Base-by-base conservation (phyloP, 345 rosid species). In the Excoecaria agallocha region DNA sequence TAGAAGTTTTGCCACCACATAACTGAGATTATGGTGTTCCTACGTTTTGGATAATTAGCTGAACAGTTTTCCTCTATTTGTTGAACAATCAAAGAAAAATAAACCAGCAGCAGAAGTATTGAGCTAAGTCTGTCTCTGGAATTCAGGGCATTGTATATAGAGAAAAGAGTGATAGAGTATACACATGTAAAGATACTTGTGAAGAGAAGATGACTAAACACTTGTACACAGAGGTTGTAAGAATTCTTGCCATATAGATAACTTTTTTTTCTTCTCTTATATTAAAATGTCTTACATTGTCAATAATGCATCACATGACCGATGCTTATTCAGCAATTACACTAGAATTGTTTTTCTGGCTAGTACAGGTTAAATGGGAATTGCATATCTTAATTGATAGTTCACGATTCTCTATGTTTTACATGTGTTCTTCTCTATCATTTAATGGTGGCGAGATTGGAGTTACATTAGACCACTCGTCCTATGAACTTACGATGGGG, bases 81-180 rank as follows among this genome's bases (percentile, higher is more conserved):
- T 85, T 88, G 66, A 68, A 70, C 71, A 73, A 72, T 37, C 46
- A 15, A 70, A 59, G 56, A 51, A 73, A 71, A 80, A 81, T 79
- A 80, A 88, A 81, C 75, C 86, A 82, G 84, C 80, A 75, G 75
- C 79, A 81, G 86, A 75, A 71, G 68, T 30, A 71, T 68, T 71
- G 79, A 74, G 80, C 77, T 35, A 49, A 59, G 48, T 82, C 85
- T 80, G 83, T 69, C 72, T 79, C 71, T 69, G 66, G 71, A 80
- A 69, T 70, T 75, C 80, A 79, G 82, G 88, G 83, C 83, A 84
- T 68, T 86, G 90, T 89, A 84, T 80, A 86, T 85, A 87, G 80
- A 51, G 74, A 82, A 72, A 83, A 76, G 70, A 82, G 82, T 65
- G 78, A 68, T 67, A n/a, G n/a, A n/a, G 65, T 46, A 79, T 73